These are phyloP conservation scores for Gaeumannomyces sp. DNA, from an alignment of 2,329 filamentous ascomycete genomes.

Conservation along the genomic window DNA sequence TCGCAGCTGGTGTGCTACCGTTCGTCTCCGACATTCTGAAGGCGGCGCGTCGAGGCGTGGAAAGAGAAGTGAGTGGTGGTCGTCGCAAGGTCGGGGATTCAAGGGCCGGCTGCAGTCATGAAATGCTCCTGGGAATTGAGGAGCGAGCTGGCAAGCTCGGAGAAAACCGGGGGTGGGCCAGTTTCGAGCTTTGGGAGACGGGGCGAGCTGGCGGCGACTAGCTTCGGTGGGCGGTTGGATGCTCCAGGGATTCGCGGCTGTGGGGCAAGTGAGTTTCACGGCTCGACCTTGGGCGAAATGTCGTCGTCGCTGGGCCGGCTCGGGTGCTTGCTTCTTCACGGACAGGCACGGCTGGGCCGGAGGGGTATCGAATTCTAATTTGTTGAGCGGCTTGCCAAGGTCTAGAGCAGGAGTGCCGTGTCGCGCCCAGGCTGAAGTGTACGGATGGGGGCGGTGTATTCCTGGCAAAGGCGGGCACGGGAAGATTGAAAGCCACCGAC, in stretches of 20 bases:
- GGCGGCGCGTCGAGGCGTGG: slow-evolving; percentile 7
- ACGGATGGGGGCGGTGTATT: not conserved
- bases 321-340: not conserved
- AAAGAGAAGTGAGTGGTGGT: slow-evolving; percentile 4
- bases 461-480: not conserved
- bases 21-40: slow-evolving; percentile 43
- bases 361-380: slow-evolving; percentile 9
- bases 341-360: not conserved
- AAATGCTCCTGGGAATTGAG: not conserved
- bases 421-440: not conserved
- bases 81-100: not conserved
- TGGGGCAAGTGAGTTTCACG: not conserved
- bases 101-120: slow-evolving; percentile 7
- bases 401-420: too few relatives aligned
- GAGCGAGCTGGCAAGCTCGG: slow-evolving; percentile 10
- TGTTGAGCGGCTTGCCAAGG: not conserved
- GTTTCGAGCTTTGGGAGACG: not conserved
- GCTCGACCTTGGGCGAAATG: not conserved
- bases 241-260: not conserved
- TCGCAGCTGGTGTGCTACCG: slow-evolving; percentile 32
- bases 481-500: too few relatives aligned
- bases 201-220: not conserved
- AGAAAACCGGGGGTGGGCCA: slow-evolving; percentile 4
- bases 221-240: not conserved
- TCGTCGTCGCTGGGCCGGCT: not conserved